Evolutionary conservation across 2,329 filamentous ascomycete genomes (phyloP).

Genomic region (Gaeumannomyces sp.): DNA sequence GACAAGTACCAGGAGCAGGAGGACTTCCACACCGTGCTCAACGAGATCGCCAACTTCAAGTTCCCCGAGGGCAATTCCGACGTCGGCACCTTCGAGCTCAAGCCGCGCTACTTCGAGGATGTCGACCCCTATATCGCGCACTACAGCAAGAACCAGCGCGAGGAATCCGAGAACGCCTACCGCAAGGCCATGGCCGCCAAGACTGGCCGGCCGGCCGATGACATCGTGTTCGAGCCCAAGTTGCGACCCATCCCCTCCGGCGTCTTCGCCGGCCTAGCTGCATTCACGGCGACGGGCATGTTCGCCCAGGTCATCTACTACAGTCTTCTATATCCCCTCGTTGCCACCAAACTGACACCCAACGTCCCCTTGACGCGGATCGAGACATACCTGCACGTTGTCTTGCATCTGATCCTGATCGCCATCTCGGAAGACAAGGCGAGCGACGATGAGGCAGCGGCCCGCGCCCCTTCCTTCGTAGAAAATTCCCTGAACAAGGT

Average conservation of each 20-base stretch:
- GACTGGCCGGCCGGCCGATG: constrained; percentile 70
- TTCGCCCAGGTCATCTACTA: constrained; percentile 91
- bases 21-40: constrained; percentile 76
- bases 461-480: constrained; percentile 58
- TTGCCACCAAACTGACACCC: constrained; percentile 61
- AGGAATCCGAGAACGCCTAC: constrained; percentile 88
- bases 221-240: constrained; percentile 88
- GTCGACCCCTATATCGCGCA: constrained; percentile 95
- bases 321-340: constrained; percentile 73
- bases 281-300: constrained; percentile 75
- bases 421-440: constrained; percentile 77
- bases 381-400: constrained; percentile 86
- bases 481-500: constrained; percentile 60
- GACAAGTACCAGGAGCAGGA: constrained; percentile 88
- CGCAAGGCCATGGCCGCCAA: constrained; percentile 82
- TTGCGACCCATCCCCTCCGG: constrained; percentile 70
- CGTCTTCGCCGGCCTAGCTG: constrained; percentile 67
- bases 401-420: constrained; percentile 80
- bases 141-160: constrained; percentile 93
- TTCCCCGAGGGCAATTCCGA: constrained; percentile 87
- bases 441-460: constrained; percentile 38
- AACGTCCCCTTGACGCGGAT: constrained; percentile 74
- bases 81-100: constrained; percentile 89
- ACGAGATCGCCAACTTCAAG: constrained; percentile 84
- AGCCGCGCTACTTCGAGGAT: constrained; percentile 75